A percentile compares a stretch with the other conserved stretches of the same genome.
Conservation (phyloP, 2,329 filamentous ascomycete genomes). For the Purpureocillium takamizusanense region DNA sequence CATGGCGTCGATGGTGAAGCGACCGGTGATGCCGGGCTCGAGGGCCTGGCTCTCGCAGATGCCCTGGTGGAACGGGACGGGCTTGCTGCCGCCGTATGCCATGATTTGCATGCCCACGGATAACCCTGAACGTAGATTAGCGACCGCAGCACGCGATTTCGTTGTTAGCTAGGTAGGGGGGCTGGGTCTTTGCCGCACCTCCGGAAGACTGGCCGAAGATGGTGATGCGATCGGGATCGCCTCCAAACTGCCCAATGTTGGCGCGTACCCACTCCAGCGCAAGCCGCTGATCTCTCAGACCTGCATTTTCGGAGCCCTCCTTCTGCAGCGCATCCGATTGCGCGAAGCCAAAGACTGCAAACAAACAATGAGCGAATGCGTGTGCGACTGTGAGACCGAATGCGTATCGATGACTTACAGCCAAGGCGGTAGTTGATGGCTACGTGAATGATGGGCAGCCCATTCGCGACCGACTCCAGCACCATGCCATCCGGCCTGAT, state of each 20-base stretch:
- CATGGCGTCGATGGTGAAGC: slow-evolving; percentile 39
- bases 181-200: too few relatives aligned
- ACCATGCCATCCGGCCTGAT: slow-evolving; percentile 35
- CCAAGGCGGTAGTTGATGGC: slow-evolving; percentile 23
- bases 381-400: too few relatives aligned
- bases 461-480: slow-evolving; percentile 33
- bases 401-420: slow-evolving; percentile 4
- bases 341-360: slow-evolving; percentile 18
- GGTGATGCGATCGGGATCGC: slow-evolving; percentile 53
- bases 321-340: slow-evolving; percentile 11
- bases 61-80: slow-evolving; percentile 33
- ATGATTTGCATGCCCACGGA: slow-evolving; percentile 37
- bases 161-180: too few relatives aligned
- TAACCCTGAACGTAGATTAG: slow-evolving; percentile 18
- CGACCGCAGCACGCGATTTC: too few relatives aligned
- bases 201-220: slow-evolving; percentile 25
- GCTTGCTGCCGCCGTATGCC: slow-evolving; percentile 33
- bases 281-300: slow-evolving; percentile 42
- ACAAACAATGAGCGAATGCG: too few relatives aligned
- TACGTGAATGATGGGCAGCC: slow-evolving; percentile 23
- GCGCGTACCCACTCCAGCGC: slow-evolving; percentile 41
- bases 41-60: slow-evolving; percentile 39
- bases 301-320: slow-evolving; percentile 30
- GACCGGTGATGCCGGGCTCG: slow-evolving; percentile 40
- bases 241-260: slow-evolving; percentile 56